Evolutionary conservation across 2,329 filamentous ascomycete species (phyloP).

Genomic region (Coniochaeta sp.): DNA sequence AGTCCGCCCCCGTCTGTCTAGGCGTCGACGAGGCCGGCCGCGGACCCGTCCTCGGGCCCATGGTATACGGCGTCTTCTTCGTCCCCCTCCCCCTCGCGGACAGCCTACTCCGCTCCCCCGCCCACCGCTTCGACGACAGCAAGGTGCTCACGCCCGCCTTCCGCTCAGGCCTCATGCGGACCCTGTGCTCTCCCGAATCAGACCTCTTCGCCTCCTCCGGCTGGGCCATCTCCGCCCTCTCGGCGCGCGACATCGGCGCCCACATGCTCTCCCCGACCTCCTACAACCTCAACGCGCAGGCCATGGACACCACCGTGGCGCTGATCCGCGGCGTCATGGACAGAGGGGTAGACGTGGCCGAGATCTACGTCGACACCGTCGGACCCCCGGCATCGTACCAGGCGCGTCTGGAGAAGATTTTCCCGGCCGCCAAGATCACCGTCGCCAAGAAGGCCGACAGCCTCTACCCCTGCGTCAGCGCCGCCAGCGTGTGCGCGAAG

Average conservation of each 20-base stretch:
- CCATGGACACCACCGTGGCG: conserved; percentile 82
- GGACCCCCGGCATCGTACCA: conserved; percentile 80
- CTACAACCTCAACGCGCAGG: conserved; percentile 95
- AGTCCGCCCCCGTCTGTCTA: conserved; percentile 57
- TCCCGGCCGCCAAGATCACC: conserved; percentile 68
- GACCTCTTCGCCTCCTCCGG: conserved; percentile 55
- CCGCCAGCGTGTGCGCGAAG: conserved; percentile 91
- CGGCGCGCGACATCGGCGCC: conserved; percentile 73
- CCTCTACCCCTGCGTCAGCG: conserved; percentile 86
- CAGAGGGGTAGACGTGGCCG: conserved; percentile 70
- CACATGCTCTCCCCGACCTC: conserved; percentile 63
- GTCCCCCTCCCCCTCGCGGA: conserved; percentile 67
- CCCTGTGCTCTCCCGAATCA: conserved; percentile 58
- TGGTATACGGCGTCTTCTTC: conserved; percentile 66
- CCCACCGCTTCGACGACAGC: conserved; percentile 89
- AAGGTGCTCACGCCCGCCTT: conserved; percentile 82
- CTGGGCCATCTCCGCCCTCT: conserved; percentile 77
- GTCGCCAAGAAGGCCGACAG: conserved; percentile 90
- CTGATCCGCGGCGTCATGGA: conserved; percentile 73
- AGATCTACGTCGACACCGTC: conserved; percentile 95
- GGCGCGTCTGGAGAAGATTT: conserved; percentile 72
- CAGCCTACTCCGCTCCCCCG: conserved; percentile 61
- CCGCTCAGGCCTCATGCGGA: conserved; percentile 61
- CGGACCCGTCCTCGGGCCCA: conserved; percentile 81
- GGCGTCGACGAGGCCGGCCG: conserved; percentile 92